Percentiles rank a stretch among this genome's conserved stretches.
Conservation (phyloP, 257 asterid species). For the Scutellaria galericulata region DNA sequence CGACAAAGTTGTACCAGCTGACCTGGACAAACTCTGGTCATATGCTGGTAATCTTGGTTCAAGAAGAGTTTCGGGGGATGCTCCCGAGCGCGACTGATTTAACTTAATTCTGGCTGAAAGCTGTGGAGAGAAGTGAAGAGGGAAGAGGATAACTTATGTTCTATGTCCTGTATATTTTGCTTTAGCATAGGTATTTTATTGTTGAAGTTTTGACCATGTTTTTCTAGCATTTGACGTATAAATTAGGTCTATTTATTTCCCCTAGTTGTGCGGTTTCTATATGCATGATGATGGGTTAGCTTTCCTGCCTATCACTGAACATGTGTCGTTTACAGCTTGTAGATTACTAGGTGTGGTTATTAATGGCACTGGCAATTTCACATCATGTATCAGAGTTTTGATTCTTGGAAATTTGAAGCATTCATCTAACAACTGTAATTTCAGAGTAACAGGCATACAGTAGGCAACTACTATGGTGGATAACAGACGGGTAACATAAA, state of each 20-base stretch:
- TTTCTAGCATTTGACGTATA: conserved; percentile 29
- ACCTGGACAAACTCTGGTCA: conserved; percentile 81
- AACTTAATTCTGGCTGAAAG: conserved; percentile 14
- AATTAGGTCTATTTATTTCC: conserved; percentile 35
- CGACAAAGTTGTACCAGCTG: conserved; percentile 64
- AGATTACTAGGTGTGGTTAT: conserved; percentile 9
- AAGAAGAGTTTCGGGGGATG: conserved; percentile 64
- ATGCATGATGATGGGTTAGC: conserved; percentile 34
- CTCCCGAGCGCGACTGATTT: conserved; percentile 76
- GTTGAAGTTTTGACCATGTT: conserved; percentile 43
- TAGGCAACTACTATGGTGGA: not conserved
- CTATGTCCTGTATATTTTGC: conserved; percentile 40
- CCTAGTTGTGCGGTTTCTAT: conserved; percentile 30
- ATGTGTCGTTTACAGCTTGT: conserved; percentile 32
- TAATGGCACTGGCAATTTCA: conserved; percentile 17
- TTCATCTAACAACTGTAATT: not conserved
- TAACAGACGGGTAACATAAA: not conserved
- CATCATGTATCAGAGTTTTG: not conserved
- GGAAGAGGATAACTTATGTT: conserved; percentile 12
- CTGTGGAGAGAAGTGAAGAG: conserved; percentile 15
- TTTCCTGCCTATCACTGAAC: conserved; percentile 11
- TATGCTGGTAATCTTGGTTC: conserved; percentile 82
- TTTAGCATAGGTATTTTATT: conserved; percentile 38
- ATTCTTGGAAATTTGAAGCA: not conserved
- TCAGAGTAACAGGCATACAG: not conserved